Percentiles rank a stretch among this genome's conserved stretches.
These are phyloP conservation scores for Colletotrichum spinosum DNA, from an alignment of 2,329 filamentous ascomycete species.

Conservation along the genomic window DNA sequence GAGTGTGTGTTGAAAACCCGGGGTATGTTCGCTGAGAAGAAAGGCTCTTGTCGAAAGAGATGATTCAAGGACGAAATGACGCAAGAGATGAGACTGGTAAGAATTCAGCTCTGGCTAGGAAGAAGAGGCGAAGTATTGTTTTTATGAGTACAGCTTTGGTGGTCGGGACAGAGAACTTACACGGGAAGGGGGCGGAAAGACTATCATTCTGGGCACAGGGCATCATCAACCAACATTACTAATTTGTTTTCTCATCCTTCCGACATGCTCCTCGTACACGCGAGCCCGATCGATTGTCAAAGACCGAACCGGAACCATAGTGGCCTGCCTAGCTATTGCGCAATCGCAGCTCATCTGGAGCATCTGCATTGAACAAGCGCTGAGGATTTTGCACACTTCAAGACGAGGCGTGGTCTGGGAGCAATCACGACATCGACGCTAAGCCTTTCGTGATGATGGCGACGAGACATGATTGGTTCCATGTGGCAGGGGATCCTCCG, in stretches of 20 bases:
- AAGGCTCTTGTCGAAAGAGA: slow-evolving; percentile 26
- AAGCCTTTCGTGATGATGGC: slow-evolving; percentile 59
- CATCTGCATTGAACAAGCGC: slow-evolving; percentile 28
- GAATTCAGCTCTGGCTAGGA: slow-evolving; percentile 14
- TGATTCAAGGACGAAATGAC: slow-evolving; percentile 32
- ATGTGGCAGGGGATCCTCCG: slow-evolving; percentile 25
- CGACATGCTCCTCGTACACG: slow-evolving; percentile 5
- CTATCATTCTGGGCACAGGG: slow-evolving; percentile 28
- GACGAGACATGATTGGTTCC: slow-evolving; percentile 50
- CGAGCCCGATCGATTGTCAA: slow-evolving; percentile 28
- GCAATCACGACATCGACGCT: slow-evolving; percentile 66
- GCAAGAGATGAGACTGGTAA: slow-evolving; percentile 30
- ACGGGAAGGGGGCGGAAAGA: slow-evolving; percentile 33
- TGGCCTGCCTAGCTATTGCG: slow-evolving; percentile 45
- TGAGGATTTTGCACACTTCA: slow-evolving; percentile 32
- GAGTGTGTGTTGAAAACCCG: slow-evolving; percentile 30
- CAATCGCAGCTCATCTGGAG: slow-evolving; percentile 46
- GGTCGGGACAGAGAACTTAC: slow-evolving; percentile 28
- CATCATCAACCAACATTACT: slow-evolving; percentile 39
- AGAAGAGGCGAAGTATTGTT: slow-evolving; percentile 26
- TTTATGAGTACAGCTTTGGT: slow-evolving; percentile 28
- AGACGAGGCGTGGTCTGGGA: slow-evolving; percentile 44
- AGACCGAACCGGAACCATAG: slow-evolving; percentile 16
- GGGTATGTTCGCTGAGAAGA: slow-evolving; percentile 27
- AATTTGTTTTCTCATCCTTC: slow-evolving; percentile 31